These are phyloP conservation scores for Yamadazyma sp. DNA, from an alignment of 805 yeast genomes.

Conservation along the genomic window DNA sequence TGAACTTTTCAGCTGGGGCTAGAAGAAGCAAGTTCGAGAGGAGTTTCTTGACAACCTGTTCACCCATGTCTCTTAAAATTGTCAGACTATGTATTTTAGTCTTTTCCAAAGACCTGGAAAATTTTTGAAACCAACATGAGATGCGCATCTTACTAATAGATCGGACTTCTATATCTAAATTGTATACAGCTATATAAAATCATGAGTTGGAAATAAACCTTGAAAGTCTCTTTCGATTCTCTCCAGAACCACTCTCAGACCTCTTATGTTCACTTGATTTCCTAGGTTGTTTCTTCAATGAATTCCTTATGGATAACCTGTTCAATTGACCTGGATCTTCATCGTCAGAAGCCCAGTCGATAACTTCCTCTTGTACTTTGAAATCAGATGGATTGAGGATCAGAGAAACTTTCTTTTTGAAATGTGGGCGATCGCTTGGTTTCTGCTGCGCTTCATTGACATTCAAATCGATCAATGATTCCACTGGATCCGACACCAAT, in stretches of 20 bases:
- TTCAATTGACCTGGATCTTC: conserved; percentile 42
- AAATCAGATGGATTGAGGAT: conserved; percentile 29
- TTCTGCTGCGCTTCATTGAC: conserved; percentile 18
- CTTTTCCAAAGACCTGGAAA: too few species aligned
- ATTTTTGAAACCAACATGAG: not conserved
- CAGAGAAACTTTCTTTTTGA: conserved; percentile 31
- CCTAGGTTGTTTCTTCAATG: conserved; percentile 31
- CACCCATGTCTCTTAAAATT: conserved; percentile 5
- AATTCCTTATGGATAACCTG: conserved; percentile 39
- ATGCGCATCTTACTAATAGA: conserved; percentile 8
- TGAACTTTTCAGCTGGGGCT: conserved; percentile 11
- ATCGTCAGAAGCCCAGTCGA: conserved; percentile 48
- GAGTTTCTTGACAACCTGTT: conserved; percentile 7
- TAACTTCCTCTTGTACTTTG: conserved; percentile 42
- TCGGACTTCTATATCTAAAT: conserved; percentile 1
- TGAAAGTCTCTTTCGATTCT: conserved; percentile 14
- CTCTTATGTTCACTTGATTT: conserved; percentile 32
- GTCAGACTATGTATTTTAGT: too few species aligned
- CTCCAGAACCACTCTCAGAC: conserved; percentile 22
- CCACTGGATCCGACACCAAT: conserved; percentile 5
- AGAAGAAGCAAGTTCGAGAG: conserved; percentile 15
- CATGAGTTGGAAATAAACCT: conserved; percentile 12
- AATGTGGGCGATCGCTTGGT: conserved; percentile 22
- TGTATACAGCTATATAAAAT: not conserved
- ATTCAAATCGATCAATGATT: conserved; percentile 29